A percentile compares a stretch with the other conserved stretches of the same genome.
phyloP scores from a whole-genome alignment of 768 basidiomycete genomes.

The Agaricus sinodeliciosus region DNA sequence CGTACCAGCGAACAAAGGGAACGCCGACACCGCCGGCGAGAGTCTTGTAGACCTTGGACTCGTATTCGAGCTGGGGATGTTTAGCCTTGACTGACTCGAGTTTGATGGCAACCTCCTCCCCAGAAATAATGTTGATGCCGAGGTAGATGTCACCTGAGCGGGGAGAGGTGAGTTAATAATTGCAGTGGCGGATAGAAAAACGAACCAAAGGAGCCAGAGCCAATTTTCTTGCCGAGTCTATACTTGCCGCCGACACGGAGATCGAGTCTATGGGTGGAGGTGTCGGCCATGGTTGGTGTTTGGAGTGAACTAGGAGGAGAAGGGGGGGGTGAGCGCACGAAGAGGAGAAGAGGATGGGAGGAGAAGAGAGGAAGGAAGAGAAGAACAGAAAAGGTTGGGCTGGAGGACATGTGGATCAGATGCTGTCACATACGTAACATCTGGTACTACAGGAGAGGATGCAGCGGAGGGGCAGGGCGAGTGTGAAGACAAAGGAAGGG shows the following conservation, averaged over 20 bases:
- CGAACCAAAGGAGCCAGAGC: conserved; percentile 95
- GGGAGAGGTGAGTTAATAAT: not conserved
- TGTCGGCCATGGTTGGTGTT: conserved; percentile 59
- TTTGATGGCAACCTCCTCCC: conserved; percentile 99
- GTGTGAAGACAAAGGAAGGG: not conserved
- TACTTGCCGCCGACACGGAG: conserved; percentile 92
- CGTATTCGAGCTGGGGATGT: conserved; percentile 99
- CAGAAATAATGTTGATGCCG: conserved; percentile 99
- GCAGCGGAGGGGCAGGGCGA: not conserved
- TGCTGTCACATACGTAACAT: conserved; percentile 28
- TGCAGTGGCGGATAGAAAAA: conserved; percentile 12
- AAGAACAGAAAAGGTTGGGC: conserved; percentile 24
- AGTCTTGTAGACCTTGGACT: conserved; percentile 94
- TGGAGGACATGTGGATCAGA: conserved; percentile 36
- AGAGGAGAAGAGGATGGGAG: conserved; percentile 6
- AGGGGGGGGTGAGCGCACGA: conserved; percentile 7
- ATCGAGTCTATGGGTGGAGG: conserved; percentile 66
- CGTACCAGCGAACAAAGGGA: conserved; percentile 95
- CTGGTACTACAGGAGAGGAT: not conserved
- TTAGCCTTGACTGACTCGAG: conserved; percentile 99
- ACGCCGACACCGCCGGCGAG: conserved; percentile 98
- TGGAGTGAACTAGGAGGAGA: conserved; percentile 15
- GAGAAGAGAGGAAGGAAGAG: conserved; percentile 12
- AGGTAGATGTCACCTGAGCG: conserved; percentile 92
- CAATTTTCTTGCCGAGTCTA: conserved; percentile 98